phyloP scores from a whole-genome alignment of 257 asterid genomes.

The Primulina tabacum region DNA sequence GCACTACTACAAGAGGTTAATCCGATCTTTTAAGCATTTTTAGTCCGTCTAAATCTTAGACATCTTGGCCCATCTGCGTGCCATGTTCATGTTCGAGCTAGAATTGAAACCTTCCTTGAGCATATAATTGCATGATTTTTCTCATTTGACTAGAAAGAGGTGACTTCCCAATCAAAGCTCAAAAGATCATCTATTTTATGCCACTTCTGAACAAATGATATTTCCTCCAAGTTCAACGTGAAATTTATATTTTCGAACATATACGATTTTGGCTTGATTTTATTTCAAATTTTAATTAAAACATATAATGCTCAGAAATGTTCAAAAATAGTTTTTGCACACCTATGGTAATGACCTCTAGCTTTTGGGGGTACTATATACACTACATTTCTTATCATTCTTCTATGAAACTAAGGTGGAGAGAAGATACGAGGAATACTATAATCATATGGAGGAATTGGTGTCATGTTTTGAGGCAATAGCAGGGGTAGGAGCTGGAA shows the following conservation, averaged over 20 bases:
- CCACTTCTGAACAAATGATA: too few relatives aligned
- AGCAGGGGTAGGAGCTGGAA: slow-evolving; percentile 73
- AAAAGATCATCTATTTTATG: not conserved
- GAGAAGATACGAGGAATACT: slow-evolving; percentile 70
- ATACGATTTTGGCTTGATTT: not conserved
- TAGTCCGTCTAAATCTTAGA: not conserved
- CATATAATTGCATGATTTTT: not conserved
- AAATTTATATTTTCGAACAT: too few relatives aligned
- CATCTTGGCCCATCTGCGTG: not conserved
- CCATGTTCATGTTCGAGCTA: not conserved
- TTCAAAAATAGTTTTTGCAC: not conserved
- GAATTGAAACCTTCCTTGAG: not conserved
- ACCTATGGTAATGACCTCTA: not conserved
- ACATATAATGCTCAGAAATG: too few relatives aligned
- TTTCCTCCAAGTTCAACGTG: too few relatives aligned
- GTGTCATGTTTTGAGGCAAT: slow-evolving; percentile 64
- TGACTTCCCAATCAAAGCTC: not conserved
- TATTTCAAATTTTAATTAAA: not conserved
- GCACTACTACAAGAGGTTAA: slow-evolving; percentile 68
- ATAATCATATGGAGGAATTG: slow-evolving; percentile 56
- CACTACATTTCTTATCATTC: not conserved
- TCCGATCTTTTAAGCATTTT: not conserved
- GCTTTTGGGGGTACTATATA: not conserved
- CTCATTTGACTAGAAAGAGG: not conserved
- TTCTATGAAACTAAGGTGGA: slow-evolving; percentile 49